These are phyloP conservation scores for Miscanthus lutarioriparius DNA, from an alignment of 176 grass and related monocot species.

Conservation along the genomic window DNA sequence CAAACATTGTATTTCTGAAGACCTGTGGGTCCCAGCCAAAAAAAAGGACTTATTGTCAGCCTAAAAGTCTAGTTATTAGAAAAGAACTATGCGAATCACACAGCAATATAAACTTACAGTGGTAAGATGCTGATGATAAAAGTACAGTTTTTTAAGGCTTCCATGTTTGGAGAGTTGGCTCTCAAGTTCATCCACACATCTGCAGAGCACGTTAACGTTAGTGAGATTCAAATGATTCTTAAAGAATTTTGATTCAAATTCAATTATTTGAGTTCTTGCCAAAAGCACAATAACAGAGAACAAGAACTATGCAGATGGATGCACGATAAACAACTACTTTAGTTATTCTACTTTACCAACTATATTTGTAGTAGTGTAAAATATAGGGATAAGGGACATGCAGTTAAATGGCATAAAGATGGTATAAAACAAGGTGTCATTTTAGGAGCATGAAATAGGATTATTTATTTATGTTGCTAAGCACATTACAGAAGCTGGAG, in stretches of 20 bases:
- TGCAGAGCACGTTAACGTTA: slow-evolving; percentile 35
- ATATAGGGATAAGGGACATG: neutral
- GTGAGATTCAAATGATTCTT: slow-evolving; percentile 32
- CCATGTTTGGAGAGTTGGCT: slow-evolving; percentile 86
- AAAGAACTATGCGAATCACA: slow-evolving; percentile 12
- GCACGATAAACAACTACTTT: slow-evolving; percentile 6
- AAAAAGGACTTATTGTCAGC: slow-evolving; percentile 34
- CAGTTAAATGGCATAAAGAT: neutral
- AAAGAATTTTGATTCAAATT: slow-evolving; percentile 19
- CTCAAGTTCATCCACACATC: slow-evolving; percentile 99
- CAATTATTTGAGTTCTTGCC: neutral
- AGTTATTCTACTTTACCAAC: neutral
- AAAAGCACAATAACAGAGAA: slow-evolving; percentile 25
- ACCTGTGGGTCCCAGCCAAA: slow-evolving; percentile 55
- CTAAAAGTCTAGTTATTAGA: slow-evolving; percentile 34
- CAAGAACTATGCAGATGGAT: neutral
- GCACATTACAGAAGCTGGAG: neutral
- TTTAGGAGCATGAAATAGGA: neutral
- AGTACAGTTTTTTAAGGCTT: slow-evolving; percentile 96
- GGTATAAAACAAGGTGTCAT: neutral
- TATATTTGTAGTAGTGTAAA: slow-evolving; percentile 12
- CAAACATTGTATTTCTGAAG: slow-evolving; percentile 99
- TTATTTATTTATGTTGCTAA: slow-evolving; percentile 3
- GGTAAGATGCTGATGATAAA: slow-evolving; percentile 99
- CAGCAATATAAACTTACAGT: slow-evolving; percentile 58